Percentiles rank a stretch among this genome's conserved stretches.
These are phyloP conservation scores for Fagopyrum esculentum DNA, from an alignment of 148 eudicot species.

Conservation along the genomic window DNA sequence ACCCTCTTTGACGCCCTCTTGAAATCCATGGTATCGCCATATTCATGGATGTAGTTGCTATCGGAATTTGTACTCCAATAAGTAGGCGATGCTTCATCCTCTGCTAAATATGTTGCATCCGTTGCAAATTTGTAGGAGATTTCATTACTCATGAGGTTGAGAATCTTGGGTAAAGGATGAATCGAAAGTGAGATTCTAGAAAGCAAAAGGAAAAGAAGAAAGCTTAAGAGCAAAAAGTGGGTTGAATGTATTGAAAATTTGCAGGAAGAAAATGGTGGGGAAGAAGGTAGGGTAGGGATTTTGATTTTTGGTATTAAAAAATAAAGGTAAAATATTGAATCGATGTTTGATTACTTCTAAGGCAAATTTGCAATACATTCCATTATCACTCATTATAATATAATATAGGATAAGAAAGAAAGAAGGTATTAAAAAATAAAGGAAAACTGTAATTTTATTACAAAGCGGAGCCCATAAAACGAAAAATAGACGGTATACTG, in stretches of 20 bases:
- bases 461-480: too few species aligned
- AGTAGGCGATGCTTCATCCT: background rate
- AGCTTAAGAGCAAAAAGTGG: background rate
- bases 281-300: background rate
- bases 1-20: background rate
- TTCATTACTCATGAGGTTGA: background rate
- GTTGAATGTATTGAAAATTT: background rate
- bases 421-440: too few species aligned
- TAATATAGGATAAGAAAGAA: too few species aligned
- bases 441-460: too few species aligned
- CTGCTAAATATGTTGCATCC: background rate
- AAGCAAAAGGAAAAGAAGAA: background rate
- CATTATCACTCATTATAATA: too few species aligned
- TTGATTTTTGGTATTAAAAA: background rate
- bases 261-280: background rate
- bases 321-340: background rate
- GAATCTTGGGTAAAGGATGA: background rate
- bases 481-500: too few species aligned
- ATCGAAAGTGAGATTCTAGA: constrained; percentile 2
- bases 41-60: background rate
- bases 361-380: too few species aligned
- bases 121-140: too few species aligned
- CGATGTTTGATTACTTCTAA: background rate
- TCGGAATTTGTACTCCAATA: background rate
- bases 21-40: background rate